These are phyloP conservation scores for Tetraselmis chui DNA, from an alignment of 139 green algal genomes.

Conservation along the genomic window DNA sequence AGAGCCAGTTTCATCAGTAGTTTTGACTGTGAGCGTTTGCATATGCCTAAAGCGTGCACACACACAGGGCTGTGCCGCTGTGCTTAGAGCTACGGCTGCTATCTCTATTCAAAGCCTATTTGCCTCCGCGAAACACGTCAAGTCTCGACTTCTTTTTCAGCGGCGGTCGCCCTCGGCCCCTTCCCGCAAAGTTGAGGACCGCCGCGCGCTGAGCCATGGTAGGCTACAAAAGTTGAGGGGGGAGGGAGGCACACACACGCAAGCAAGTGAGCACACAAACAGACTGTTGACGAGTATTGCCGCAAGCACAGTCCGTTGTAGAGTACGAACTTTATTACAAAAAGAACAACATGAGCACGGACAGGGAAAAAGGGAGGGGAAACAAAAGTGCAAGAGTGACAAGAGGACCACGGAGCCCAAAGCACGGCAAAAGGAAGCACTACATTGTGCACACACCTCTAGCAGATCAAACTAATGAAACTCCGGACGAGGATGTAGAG, in stretches of 20 bases:
- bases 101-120: background rate
- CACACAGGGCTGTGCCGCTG: background rate
- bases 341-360: no score
- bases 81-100: background rate
- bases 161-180: no score
- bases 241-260: background rate
- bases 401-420: no score
- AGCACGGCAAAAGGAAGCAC: no score
- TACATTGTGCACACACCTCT: no score
- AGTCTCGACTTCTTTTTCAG: background rate
- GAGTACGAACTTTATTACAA: no score
- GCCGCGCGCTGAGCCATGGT: background rate
- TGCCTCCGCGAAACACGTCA: background rate
- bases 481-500: no score
- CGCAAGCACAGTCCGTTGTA: background rate
- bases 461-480: no score
- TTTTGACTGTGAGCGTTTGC: background rate
- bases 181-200: background rate
- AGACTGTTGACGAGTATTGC: background rate
- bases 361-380: no score
- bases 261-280: background rate
- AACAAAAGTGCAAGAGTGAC: no score
- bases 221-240: no score
- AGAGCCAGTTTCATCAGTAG: background rate
- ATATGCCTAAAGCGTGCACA: background rate